Evolutionary conservation across 345 rosid genomes (phyloP).

Genomic region (Aquilaria yunnanensis): DNA sequence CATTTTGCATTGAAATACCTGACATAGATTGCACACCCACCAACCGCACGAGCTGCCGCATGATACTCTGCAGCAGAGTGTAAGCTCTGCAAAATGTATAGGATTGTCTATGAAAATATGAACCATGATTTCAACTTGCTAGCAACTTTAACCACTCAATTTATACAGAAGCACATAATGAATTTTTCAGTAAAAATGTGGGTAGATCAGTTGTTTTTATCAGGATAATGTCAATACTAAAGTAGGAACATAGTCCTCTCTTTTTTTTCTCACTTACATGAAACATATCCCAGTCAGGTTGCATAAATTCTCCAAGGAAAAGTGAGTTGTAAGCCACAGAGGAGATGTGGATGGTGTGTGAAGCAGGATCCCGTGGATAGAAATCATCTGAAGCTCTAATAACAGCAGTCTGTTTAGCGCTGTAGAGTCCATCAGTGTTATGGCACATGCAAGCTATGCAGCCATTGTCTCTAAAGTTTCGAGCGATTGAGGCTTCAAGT

Average conservation of each 20-base stretch:
- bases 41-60: constrained; percentile 90
- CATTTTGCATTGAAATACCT: constrained; percentile 38
- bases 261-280: constrained; percentile 54
- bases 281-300: constrained; percentile 99
- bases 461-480: constrained; percentile 84
- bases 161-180: too few relatives aligned
- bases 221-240: background rate
- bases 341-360: constrained; percentile 92
- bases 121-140: background rate
- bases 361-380: constrained; percentile 91
- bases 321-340: constrained; percentile 87
- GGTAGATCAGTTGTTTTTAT: too few relatives aligned
- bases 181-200: too few relatives aligned
- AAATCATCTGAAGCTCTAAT: constrained; percentile 96
- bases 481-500: constrained; percentile 79
- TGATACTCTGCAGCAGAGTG: constrained; percentile 98
- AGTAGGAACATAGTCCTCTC: background rate
- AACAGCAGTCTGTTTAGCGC: constrained; percentile 89
- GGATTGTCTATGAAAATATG: background rate
- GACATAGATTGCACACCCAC: constrained; percentile 97
- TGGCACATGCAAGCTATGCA: constrained; percentile 98
- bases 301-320: constrained; percentile 98
- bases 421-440: constrained; percentile 87
- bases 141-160: background rate
- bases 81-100: constrained; percentile 57